A percentile compares a stretch with the other conserved stretches of the same genome.
Conservation (phyloP, 2,329 filamentous ascomycete species). For the Calycina marina region DNA sequence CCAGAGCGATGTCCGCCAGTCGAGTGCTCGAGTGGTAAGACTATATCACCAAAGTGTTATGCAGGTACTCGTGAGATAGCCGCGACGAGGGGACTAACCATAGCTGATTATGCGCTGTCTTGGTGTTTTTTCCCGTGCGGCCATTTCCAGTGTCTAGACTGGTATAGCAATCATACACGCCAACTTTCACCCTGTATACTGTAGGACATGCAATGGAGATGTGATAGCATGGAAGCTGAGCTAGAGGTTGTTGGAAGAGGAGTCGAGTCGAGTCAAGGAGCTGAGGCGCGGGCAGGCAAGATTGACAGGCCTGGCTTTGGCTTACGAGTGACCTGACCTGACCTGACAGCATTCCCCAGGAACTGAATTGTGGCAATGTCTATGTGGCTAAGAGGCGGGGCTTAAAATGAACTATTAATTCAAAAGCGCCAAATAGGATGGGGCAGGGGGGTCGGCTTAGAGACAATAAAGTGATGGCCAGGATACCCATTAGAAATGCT, state of each 20-base stretch:
- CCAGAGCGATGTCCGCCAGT: slow-evolving; percentile 81
- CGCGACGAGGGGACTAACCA: slow-evolving; percentile 32
- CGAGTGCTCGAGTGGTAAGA: slow-evolving; percentile 58
- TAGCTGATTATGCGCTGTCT: slow-evolving; percentile 60
- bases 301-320: too few species aligned
- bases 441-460: too few species aligned
- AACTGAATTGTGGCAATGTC: too few species aligned
- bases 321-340: too few species aligned
- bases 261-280: too few species aligned
- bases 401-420: too few species aligned
- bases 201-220: slow-evolving; percentile 1
- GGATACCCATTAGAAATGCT: too few species aligned
- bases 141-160: slow-evolving; percentile 29
- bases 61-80: neutral
- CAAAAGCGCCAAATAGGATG: too few species aligned
- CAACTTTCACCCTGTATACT: slow-evolving; percentile 3
- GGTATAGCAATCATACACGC: slow-evolving; percentile 10
- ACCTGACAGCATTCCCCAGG: too few species aligned
- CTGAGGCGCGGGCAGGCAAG: too few species aligned
- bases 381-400: too few species aligned
- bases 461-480: too few species aligned
- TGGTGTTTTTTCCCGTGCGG: slow-evolving; percentile 53
- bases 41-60: slow-evolving; percentile 25
- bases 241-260: neutral
- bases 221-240: neutral